These are phyloP conservation scores for Sporothrix globosa DNA, from an alignment of 2,329 filamentous ascomycete species.

Conservation along the genomic window DNA sequence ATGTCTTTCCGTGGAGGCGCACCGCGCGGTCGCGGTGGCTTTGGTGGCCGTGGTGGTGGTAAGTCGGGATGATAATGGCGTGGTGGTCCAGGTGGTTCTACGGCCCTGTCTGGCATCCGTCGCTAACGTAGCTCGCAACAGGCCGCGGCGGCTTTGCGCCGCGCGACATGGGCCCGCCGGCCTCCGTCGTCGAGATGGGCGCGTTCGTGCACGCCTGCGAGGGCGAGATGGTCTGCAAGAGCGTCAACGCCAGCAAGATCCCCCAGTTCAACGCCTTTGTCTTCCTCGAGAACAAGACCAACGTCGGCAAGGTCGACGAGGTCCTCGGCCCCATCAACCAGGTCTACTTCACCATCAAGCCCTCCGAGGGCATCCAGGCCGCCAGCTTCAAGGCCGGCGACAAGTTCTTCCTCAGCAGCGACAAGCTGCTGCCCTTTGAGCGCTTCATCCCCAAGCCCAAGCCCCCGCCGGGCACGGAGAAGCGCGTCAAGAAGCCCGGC, in stretches of 20 bases:
- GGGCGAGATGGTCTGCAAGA: slow-evolving; percentile 97
- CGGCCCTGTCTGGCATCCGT: not conserved
- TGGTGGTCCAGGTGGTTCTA: not conserved
- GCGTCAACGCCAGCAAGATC: slow-evolving; percentile 83
- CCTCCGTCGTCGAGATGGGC: slow-evolving; percentile 79
- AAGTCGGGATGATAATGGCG: slow-evolving; percentile 37
- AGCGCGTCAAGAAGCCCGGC: slow-evolving; percentile 58
- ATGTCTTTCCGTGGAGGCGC: slow-evolving; percentile 66
- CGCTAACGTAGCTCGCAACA: slow-evolving; percentile 27
- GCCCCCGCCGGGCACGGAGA: slow-evolving; percentile 64
- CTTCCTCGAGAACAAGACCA: slow-evolving; percentile 97
- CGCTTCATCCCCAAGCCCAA: slow-evolving; percentile 97
- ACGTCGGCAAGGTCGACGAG: slow-evolving; percentile 96
- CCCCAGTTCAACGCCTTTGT: slow-evolving; percentile 99
- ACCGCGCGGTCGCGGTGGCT: slow-evolving; percentile 51
- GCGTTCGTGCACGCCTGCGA: slow-evolving; percentile 92
- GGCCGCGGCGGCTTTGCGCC: slow-evolving; percentile 64
- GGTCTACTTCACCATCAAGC: slow-evolving; percentile 98
- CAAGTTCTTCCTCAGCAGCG: slow-evolving; percentile 93
- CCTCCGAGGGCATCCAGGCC: slow-evolving; percentile 92
- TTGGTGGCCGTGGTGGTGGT: slow-evolving; percentile 57
- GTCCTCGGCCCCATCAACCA: slow-evolving; percentile 97
- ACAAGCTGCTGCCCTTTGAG: slow-evolving; percentile 93
- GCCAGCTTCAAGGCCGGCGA: slow-evolving; percentile 93
- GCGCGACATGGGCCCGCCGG: slow-evolving; percentile 64